Percentiles rank a stretch among this genome's conserved stretches.
phyloP scores from a whole-genome alignment of 1,284 basidiomycete species.

The Tilletia setariae region DNA sequence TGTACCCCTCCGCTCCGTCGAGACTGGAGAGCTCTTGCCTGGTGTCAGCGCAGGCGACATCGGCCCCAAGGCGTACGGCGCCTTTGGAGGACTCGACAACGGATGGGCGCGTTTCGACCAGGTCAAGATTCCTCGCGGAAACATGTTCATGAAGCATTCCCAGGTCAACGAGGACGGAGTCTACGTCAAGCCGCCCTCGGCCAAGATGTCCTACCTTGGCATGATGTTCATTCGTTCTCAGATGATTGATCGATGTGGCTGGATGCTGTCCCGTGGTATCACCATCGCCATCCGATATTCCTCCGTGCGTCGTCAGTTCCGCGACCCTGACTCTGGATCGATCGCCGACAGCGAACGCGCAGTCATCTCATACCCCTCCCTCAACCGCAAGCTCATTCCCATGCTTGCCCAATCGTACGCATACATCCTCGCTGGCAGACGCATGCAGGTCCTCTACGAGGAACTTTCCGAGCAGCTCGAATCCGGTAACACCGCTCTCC shows the following conservation, averaged over 20 bases:
- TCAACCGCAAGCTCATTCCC: constrained; percentile 69
- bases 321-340: constrained; percentile 41
- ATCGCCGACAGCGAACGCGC: constrained; percentile 62
- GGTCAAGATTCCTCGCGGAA: constrained; percentile 68
- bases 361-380: constrained; percentile 68
- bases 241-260: constrained; percentile 62
- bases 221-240: constrained; percentile 55
- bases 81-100: constrained; percentile 65
- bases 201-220: constrained; percentile 73
- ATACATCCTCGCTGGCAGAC: constrained; percentile 67
- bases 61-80: constrained; percentile 63
- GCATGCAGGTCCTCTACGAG: constrained; percentile 58
- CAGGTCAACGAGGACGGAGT: constrained; percentile 67
- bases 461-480: constrained; percentile 38
- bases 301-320: constrained; percentile 67
- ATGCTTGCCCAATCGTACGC: constrained; percentile 69
- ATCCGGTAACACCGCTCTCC: constrained; percentile 19
- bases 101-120: constrained; percentile 68
- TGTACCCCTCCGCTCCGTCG: constrained; percentile 57
- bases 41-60: constrained; percentile 72
- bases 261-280: constrained; percentile 64
- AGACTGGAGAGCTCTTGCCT: constrained; percentile 64
- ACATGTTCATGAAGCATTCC: constrained; percentile 75
- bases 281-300: constrained; percentile 73
- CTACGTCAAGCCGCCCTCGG: constrained; percentile 69